Evolutionary conservation across 2,329 filamentous ascomycete genomes (phyloP).

Genomic region (Botrytis squamosa): DNA sequence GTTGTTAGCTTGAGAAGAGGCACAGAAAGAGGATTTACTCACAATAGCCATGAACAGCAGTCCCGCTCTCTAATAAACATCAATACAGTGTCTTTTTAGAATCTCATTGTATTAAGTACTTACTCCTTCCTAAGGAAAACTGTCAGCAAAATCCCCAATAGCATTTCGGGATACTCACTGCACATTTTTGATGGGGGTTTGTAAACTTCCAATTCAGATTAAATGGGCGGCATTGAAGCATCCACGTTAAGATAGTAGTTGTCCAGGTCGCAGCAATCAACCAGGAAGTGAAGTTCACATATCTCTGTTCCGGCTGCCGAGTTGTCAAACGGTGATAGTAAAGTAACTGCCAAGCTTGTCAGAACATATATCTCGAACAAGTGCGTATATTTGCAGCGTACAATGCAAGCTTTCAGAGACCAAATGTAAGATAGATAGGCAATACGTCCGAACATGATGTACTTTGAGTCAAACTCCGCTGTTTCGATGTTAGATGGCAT

Average conservation of each 20-base stretch:
- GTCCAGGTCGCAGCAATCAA: background rate
- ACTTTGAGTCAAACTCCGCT: constrained; percentile 29
- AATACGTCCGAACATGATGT: constrained; percentile 25
- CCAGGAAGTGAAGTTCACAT: background rate
- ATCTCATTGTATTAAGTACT: background rate
- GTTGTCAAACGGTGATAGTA: constrained; percentile 29
- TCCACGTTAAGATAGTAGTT: background rate
- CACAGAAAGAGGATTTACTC: background rate
- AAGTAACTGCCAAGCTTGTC: constrained; percentile 24
- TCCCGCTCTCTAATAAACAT: background rate
- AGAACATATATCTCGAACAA: background rate
- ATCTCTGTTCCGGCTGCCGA: constrained; percentile 22
- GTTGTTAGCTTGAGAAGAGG: background rate
- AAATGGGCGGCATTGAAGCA: background rate
- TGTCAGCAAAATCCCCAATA: background rate
- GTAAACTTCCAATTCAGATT: constrained; percentile 13
- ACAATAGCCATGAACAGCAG: constrained; percentile 4
- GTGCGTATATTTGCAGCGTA: background rate
- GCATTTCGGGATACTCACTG: background rate
- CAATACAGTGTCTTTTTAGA: background rate
- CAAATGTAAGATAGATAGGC: constrained; percentile 33
- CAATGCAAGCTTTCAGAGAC: constrained; percentile 33
- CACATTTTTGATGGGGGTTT: background rate
- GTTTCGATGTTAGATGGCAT: background rate
- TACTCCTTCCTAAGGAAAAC: background rate